Conservation (phyloP, 2,329 filamentous ascomycete genomes). For the Colletotrichum cordylinicola region DNA sequence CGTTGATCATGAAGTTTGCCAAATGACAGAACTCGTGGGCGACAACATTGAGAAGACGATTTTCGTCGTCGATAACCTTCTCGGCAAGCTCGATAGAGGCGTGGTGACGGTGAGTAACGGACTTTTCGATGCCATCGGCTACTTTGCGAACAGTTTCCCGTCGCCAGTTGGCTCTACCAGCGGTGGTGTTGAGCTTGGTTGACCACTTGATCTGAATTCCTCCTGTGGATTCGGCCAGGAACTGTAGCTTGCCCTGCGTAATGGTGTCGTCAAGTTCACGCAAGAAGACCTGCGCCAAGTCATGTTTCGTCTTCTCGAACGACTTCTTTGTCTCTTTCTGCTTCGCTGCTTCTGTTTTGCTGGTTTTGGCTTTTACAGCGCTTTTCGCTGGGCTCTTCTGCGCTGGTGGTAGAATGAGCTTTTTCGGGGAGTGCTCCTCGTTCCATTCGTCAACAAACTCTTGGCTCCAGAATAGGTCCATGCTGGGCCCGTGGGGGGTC, state of each 20-base stretch:
- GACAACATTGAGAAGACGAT: slow-evolving; percentile 85
- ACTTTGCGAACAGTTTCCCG: slow-evolving; percentile 56
- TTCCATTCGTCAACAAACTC: slow-evolving; percentile 68
- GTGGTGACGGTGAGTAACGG: slow-evolving; percentile 55
- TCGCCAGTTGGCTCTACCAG: slow-evolving; percentile 77
- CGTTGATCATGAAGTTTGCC: slow-evolving; percentile 86
- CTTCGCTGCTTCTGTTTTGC: slow-evolving; percentile 29
- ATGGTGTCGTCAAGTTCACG: slow-evolving; percentile 71
- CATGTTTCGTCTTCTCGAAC: slow-evolving; percentile 68
- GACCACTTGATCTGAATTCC: slow-evolving; percentile 77
- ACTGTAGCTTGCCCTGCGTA: slow-evolving; percentile 62
- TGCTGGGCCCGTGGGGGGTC: slow-evolving; percentile 57
- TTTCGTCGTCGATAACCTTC: slow-evolving; percentile 82
- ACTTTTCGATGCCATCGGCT: slow-evolving; percentile 28
- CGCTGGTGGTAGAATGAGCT: slow-evolving; percentile 36
- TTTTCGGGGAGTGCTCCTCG: slow-evolving; percentile 62
- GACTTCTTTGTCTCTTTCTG: slow-evolving; percentile 55
- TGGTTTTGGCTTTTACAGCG: slow-evolving; percentile 25
- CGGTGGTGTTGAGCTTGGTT: slow-evolving; percentile 80
- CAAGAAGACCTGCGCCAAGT: slow-evolving; percentile 69
- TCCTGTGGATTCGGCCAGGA: slow-evolving; percentile 67
- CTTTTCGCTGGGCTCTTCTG: slow-evolving; percentile 27
- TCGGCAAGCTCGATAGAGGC: slow-evolving; percentile 87
- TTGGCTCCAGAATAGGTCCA: slow-evolving; percentile 66
- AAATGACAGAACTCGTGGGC: slow-evolving; percentile 97